Conservation (phyloP, 2,329 filamentous ascomycete genomes). For the Ceratocystis ficicola region DNA sequence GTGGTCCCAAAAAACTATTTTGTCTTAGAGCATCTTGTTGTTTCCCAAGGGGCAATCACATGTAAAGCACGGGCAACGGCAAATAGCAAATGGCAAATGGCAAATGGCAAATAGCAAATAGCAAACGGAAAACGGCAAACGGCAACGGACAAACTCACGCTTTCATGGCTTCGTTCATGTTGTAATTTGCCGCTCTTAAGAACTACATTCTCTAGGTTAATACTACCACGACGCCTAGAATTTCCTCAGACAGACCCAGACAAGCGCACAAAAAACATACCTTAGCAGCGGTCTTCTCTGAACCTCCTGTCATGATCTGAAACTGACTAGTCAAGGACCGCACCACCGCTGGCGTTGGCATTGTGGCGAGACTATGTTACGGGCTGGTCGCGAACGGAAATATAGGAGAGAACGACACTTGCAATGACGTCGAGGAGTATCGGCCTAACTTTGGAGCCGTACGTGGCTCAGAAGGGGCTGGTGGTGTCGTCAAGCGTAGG, state of each 20-base stretch:
- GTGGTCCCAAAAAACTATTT: background rate
- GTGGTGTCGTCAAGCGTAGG: background rate
- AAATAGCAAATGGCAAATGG: no score
- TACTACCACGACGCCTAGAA: background rate
- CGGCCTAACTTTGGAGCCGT: no score
- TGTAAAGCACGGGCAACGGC: background rate
- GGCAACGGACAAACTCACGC: conserved; percentile 37
- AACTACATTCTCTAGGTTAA: conserved; percentile 15
- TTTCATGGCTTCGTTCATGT: conserved; percentile 43
- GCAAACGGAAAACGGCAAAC: no score
- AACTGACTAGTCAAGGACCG: conserved; percentile 35
- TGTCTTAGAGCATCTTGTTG: background rate
- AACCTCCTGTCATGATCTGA: conserved; percentile 33
- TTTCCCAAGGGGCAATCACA: background rate
- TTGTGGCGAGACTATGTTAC: background rate
- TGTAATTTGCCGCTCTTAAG: conserved; percentile 32
- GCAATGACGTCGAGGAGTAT: no score
- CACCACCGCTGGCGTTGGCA: conserved; percentile 25
- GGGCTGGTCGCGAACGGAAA: no score
- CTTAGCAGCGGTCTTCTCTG: conserved; percentile 35
- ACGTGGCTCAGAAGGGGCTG: background rate
- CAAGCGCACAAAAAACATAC: conserved; percentile 29
- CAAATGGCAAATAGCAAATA: background rate
- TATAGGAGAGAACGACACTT: no score
- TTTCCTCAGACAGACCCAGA: background rate